phyloP scores from a whole-genome alignment of 352 stramenopile species.

The Globisporangium nunn region DNA sequence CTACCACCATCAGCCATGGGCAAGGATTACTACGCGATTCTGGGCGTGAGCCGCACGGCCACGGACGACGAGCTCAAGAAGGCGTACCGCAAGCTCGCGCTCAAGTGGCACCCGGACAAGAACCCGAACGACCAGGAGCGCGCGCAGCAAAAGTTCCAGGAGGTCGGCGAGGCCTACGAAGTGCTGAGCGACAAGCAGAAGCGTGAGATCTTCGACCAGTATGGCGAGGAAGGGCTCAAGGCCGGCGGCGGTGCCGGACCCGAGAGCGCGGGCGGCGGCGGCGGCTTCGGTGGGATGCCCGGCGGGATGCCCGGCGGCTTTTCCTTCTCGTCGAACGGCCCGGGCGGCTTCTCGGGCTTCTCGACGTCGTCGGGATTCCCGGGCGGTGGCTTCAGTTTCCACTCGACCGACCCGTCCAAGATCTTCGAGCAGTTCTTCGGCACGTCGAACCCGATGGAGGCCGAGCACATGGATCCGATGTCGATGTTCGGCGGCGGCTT shows the following conservation, averaged over 20 bases:
- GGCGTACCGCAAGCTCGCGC: slow-evolving; percentile 84
- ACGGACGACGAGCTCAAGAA: slow-evolving; percentile 79
- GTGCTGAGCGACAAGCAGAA: slow-evolving; percentile 92
- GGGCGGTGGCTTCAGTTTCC: slow-evolving; percentile 52
- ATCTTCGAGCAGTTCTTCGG: slow-evolving; percentile 91
- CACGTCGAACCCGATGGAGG: slow-evolving; percentile 73
- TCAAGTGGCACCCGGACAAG: slow-evolving; percentile 92
- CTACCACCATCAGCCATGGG: slow-evolving; percentile 35
- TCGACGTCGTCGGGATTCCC: slow-evolving; percentile 39
- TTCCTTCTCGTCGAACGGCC: slow-evolving; percentile 4
- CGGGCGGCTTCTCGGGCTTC: slow-evolving; percentile 34
- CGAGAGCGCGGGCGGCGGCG: slow-evolving; percentile 7
- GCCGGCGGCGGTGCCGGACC: slow-evolving; percentile 17
- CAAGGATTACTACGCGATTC: slow-evolving; percentile 82
- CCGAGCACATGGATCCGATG: slow-evolving; percentile 64
- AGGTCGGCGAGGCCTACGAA: slow-evolving; percentile 90
- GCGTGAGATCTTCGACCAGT: slow-evolving; percentile 90
- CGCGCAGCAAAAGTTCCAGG: slow-evolving; percentile 90
- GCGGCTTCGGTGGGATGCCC: slow-evolving; percentile 9
- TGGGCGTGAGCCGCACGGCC: slow-evolving; percentile 59
- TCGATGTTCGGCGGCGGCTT: slow-evolving; percentile 37
- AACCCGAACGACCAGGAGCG: slow-evolving; percentile 83
- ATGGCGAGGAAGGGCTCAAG: slow-evolving; percentile 89
- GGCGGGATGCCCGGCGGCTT: slow-evolving; percentile 18
- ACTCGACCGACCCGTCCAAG: slow-evolving; percentile 77